These are phyloP conservation scores for Maudiozyma serrabonitensis DNA, from an alignment of 805 yeast genomes.

Conservation along the genomic window DNA sequence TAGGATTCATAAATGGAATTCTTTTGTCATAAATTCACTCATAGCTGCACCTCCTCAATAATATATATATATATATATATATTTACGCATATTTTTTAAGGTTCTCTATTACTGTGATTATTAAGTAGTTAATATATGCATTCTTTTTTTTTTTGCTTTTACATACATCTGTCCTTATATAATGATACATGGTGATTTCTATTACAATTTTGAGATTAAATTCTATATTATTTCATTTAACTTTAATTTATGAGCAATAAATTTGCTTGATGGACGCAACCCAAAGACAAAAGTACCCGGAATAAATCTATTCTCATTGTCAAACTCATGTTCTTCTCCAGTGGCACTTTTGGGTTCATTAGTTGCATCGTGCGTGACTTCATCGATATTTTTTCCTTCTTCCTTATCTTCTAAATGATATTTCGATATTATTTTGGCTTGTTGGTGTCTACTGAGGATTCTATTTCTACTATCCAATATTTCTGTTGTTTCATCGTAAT, in stretches of 20 bases:
- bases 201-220: neutral
- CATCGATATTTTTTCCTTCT: neutral
- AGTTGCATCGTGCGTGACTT: neutral
- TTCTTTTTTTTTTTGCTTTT: neutral
- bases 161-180: neutral
- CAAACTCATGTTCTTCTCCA: slow-evolving; percentile 10
- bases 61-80: neutral
- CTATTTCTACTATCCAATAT: slow-evolving; percentile 4
- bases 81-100: too few species aligned
- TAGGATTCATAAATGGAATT: slow-evolving; percentile 52
- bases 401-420: slow-evolving; percentile 2
- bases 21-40: slow-evolving; percentile 33
- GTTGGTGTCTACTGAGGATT: neutral
- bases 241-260: slow-evolving; percentile 48
- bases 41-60: neutral
- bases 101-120: too few species aligned
- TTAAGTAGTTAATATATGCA: neutral
- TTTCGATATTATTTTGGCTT: neutral
- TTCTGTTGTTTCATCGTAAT: slow-evolving; percentile 22
- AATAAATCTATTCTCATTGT: slow-evolving; percentile 15
- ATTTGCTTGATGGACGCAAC: slow-evolving; percentile 60
- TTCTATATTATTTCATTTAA: neutral
- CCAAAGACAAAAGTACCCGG: slow-evolving; percentile 21
- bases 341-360: slow-evolving; percentile 1
- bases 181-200: too few species aligned